These are phyloP conservation scores for Mimosa bimucronata DNA, from an alignment of 306 rosid species.

Conservation along the genomic window DNA sequence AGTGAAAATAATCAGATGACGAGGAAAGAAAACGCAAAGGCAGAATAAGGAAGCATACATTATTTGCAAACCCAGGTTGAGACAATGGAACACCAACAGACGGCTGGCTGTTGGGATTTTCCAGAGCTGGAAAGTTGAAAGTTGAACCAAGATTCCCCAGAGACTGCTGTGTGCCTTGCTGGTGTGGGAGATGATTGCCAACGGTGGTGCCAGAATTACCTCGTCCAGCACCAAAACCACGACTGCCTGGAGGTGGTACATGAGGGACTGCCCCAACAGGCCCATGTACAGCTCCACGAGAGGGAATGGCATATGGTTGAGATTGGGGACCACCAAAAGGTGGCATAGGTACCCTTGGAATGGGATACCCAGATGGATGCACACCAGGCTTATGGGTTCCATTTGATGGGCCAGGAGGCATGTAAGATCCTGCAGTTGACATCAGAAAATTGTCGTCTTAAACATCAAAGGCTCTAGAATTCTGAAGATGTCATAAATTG, in stretches of 20 bases:
- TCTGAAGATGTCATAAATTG: slow-evolving; percentile 5
- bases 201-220: slow-evolving; percentile 82
- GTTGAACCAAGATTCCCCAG: slow-evolving; percentile 79
- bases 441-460: slow-evolving; percentile 27
- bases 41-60: slow-evolving; percentile 48
- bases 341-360: slow-evolving; percentile 83
- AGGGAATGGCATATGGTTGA: slow-evolving; percentile 98
- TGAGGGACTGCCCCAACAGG: slow-evolving; percentile 99
- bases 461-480: slow-evolving; percentile 34
- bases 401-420: slow-evolving; percentile 88
- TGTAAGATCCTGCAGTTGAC: slow-evolving; percentile 67
- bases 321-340: slow-evolving; percentile 90
- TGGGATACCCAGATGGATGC: slow-evolving; percentile 88
- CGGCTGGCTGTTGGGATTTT: slow-evolving; percentile 95
- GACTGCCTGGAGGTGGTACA: slow-evolving; percentile 89
- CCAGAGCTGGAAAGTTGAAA: slow-evolving; percentile 79
- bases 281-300: slow-evolving; percentile 97
- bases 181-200: slow-evolving; percentile 90
- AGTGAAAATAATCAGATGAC: not conserved
- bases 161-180: slow-evolving; percentile 83
- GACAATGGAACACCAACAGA: slow-evolving; percentile 95
- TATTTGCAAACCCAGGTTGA: slow-evolving; percentile 96
- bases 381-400: slow-evolving; percentile 91
- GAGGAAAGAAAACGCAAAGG: slow-evolving; percentile 19
- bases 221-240: slow-evolving; percentile 94